These are phyloP conservation scores for Radiomyces spectabilis DNA, from an alignment of 192 early-diverging fungal genomes.

Conservation along the genomic window DNA sequence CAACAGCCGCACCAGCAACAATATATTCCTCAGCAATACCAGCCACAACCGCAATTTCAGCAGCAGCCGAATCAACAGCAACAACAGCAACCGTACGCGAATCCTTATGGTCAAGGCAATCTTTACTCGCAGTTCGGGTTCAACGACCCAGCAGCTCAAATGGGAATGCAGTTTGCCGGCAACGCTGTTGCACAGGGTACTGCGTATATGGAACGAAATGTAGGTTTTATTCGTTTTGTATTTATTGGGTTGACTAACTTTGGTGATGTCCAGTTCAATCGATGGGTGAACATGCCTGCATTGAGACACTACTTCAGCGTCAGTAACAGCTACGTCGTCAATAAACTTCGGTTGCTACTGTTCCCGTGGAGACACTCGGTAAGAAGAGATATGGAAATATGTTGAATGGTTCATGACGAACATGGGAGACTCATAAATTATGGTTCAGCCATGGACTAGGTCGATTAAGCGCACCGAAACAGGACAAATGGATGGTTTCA, in stretches of 20 bases:
- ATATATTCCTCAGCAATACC: constrained; percentile 28
- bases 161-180: constrained; percentile 93
- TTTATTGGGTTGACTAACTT: too few species aligned
- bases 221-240: constrained; percentile 25
- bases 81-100: constrained; percentile 14
- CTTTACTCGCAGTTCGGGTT: constrained; percentile 42
- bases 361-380: constrained; percentile 88
- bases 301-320: constrained; percentile 94
- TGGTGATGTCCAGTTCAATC: constrained; percentile 48
- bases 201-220: constrained; percentile 88
- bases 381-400: constrained; percentile 10
- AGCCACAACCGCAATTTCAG: constrained; percentile 26
- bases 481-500: constrained; percentile 71
- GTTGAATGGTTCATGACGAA: too few species aligned
- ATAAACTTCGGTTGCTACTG: constrained; percentile 75
- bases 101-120: constrained; percentile 7
- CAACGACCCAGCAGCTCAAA: constrained; percentile 73
- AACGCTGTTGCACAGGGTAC: constrained; percentile 76
- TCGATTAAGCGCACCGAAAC: constrained; percentile 66
- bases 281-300: constrained; percentile 80
- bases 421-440: too few species aligned
- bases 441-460: constrained; percentile 66
- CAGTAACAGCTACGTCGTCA: constrained; percentile 87
- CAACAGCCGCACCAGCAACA: constrained; percentile 12
- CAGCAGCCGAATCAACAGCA: constrained; percentile 17